phyloP scores from a whole-genome alignment of 164 flowering plant species.

The Macadamia tetraphylla region DNA sequence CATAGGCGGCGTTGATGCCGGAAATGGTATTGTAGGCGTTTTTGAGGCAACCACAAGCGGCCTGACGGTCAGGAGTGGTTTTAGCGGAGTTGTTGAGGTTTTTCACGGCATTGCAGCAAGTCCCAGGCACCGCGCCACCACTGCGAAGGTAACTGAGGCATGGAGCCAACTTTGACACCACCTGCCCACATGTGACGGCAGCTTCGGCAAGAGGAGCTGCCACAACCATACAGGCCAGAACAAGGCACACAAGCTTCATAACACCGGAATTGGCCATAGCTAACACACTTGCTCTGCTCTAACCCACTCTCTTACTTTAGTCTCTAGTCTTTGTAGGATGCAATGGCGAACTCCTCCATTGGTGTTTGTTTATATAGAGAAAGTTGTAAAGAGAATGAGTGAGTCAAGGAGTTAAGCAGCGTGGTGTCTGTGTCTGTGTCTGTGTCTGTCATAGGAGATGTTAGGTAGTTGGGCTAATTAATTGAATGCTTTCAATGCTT shows the following conservation, averaged over 20 bases:
- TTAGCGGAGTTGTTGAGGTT: constrained; percentile 4
- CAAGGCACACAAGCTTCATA: neutral
- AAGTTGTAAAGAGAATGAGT: no score
- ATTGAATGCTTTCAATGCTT: no score
- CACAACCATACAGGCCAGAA: constrained; percentile 8
- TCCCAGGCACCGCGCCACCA: constrained; percentile 4
- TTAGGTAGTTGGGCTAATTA: no score
- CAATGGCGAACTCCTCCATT: no score
- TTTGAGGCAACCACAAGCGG: constrained; percentile 25
- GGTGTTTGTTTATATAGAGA: no score
- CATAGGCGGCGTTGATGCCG: constrained; percentile 5
- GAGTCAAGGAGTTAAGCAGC: no score
- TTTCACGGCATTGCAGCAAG: constrained; percentile 12
- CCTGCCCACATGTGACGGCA: constrained; percentile 14
- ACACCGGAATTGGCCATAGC: constrained; percentile 6
- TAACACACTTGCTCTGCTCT: no score
- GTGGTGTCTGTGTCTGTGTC: no score
- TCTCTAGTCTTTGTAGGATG: no score
- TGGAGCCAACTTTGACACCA: constrained; percentile 3
- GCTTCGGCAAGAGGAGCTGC: constrained; percentile 11
- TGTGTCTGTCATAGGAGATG: no score
- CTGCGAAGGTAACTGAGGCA: constrained; percentile 18
- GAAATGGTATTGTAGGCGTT: neutral
- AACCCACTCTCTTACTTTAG: no score
- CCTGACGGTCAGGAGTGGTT: constrained; percentile 13